phyloP scores from a whole-genome alignment of 148 eudicot genomes.

The Persicaria tinctoria region DNA sequence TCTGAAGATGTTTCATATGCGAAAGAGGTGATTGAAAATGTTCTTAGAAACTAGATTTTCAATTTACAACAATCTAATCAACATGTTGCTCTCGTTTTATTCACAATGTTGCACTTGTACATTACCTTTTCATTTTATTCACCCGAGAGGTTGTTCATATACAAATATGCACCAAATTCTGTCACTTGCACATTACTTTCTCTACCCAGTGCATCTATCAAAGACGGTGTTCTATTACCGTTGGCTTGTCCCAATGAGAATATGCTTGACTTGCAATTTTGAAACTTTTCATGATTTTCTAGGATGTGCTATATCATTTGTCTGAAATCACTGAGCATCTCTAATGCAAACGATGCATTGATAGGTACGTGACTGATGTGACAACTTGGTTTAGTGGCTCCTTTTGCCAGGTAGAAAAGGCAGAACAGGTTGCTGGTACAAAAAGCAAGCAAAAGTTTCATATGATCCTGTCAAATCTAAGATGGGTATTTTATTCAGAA shows the following conservation, averaged over 20 bases:
- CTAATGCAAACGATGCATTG: background rate
- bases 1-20: no score
- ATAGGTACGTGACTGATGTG: conserved; percentile 85
- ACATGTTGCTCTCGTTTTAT: no score
- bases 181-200: background rate
- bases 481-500: conserved; percentile 26
- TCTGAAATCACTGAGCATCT: background rate
- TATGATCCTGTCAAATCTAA: conserved; percentile 74
- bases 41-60: no score
- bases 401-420: conserved; percentile 79
- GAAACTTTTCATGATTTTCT: background rate
- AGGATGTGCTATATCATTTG: background rate
- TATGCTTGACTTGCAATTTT: background rate
- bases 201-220: no score
- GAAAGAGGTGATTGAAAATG: no score
- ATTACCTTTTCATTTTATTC: no score
- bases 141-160: no score
- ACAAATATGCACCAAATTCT: background rate
- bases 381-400: conserved; percentile 92
- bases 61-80: no score
- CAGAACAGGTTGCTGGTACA: conserved; percentile 77
- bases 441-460: conserved; percentile 77
- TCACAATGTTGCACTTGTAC: no score
- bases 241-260: background rate
- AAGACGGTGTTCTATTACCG: background rate